These are phyloP conservation scores for Xylaria sp. DNA, from an alignment of 2,329 filamentous ascomycete genomes.

Conservation along the genomic window DNA sequence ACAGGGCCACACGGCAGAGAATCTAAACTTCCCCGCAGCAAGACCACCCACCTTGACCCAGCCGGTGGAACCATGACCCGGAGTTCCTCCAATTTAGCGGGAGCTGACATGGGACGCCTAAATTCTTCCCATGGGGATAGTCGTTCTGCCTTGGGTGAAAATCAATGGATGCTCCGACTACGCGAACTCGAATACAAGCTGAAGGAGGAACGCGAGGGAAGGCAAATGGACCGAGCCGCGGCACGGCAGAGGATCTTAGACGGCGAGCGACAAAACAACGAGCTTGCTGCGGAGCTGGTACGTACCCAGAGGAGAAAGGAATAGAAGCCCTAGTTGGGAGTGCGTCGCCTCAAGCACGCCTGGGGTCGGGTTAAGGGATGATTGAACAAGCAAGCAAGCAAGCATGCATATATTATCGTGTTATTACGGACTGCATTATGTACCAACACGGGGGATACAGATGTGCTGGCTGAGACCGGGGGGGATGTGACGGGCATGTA, in stretches of 20 bases:
- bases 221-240: constrained; percentile 84
- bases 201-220: constrained; percentile 88
- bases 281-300: constrained; percentile 49
- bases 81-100: constrained; percentile 44
- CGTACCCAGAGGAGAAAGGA: constrained; percentile 46
- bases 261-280: constrained; percentile 49
- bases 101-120: constrained; percentile 41
- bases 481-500: constrained; percentile 5
- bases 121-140: constrained; percentile 41
- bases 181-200: constrained; percentile 89
- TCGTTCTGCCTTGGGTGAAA: constrained; percentile 52
- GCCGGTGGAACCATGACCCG: constrained; percentile 46
- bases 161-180: constrained; percentile 86
- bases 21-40: constrained; percentile 52
- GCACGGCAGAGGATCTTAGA: constrained; percentile 74
- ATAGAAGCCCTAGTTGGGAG: constrained; percentile 34
- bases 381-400: not conserved
- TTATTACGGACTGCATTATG: not conserved
- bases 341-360: constrained; percentile 19
- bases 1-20: constrained; percentile 58
- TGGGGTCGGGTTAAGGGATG: constrained; percentile 13
- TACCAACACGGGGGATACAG: not conserved
- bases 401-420: constrained; percentile 31
- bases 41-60: constrained; percentile 51
- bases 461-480: not conserved